phyloP scores from a whole-genome alignment of 2,329 filamentous ascomycete species.

The Sordariomycetes sp. region DNA sequence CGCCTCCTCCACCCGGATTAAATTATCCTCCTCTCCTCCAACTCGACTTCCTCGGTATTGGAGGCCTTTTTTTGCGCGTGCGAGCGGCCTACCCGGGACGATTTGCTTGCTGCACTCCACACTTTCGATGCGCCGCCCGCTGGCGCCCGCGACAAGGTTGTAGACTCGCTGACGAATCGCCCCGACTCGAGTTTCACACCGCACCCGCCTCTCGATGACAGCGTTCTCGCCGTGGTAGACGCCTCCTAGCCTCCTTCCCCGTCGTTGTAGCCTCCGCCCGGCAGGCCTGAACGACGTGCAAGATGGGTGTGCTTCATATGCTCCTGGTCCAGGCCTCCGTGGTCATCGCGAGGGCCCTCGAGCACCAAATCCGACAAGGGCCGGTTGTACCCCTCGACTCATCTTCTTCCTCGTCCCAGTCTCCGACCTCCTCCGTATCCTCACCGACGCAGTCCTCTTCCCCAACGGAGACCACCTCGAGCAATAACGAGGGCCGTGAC shows the following conservation, averaged over 20 bases:
- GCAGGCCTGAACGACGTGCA: not conserved
- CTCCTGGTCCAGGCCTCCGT: slow-evolving; percentile 23
- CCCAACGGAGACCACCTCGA: slow-evolving; percentile 5
- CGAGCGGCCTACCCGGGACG: not conserved
- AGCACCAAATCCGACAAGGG: slow-evolving; percentile 6
- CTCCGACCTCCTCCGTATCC: slow-evolving; percentile 14
- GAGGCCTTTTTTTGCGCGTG: not conserved
- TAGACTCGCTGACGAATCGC: slow-evolving; percentile 1
- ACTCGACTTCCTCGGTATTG: not conserved
- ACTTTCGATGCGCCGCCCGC: not conserved
- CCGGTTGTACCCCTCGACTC: slow-evolving; percentile 6
- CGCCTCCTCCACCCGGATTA: not conserved
- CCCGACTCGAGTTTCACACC: not conserved
- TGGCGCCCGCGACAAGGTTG: not conserved
- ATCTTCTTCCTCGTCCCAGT: slow-evolving; percentile 10
- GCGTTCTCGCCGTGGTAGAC: not conserved
- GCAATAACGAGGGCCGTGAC: slow-evolving; percentile 8
- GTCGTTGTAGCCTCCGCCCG: not conserved
- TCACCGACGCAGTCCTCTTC: slow-evolving; percentile 12
- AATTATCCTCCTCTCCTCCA: not conserved
- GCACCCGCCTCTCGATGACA: not conserved
- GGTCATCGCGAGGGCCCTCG: slow-evolving; percentile 23
- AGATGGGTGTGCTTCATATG: slow-evolving; percentile 25
- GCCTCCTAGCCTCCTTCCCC: not conserved
- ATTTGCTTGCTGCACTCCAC: not conserved